Percentiles rank a stretch among this genome's conserved stretches.
Conservation (phyloP, 345 rosid genomes). For the Hibiscus trionum region DNA sequence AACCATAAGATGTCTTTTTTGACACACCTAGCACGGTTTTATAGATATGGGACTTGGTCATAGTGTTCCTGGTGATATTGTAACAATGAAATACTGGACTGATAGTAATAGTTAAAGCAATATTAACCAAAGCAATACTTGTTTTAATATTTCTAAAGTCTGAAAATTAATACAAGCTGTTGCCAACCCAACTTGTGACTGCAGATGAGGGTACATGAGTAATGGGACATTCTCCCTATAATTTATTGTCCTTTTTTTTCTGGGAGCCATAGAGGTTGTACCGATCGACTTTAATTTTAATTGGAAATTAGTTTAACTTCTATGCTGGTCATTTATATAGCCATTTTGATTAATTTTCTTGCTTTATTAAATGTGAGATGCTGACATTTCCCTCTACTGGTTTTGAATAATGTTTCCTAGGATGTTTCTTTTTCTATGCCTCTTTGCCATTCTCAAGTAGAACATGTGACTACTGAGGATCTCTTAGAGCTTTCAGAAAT, state of each 20-base stretch:
- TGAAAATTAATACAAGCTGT: background rate
- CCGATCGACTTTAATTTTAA: background rate
- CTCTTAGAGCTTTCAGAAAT: slow-evolving; percentile 90
- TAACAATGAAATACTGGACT: background rate
- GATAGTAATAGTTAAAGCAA: background rate
- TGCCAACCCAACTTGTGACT: background rate
- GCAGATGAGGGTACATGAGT: background rate
- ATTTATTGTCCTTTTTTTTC: background rate
- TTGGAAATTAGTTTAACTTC: background rate
- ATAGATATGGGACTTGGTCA: background rate
- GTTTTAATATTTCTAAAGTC: background rate
- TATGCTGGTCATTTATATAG: background rate
- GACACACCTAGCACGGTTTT: background rate
- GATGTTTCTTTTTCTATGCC: slow-evolving; percentile 91
- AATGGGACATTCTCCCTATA: background rate
- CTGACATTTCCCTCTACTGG: background rate
- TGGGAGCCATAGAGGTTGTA: background rate
- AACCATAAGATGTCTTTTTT: background rate
- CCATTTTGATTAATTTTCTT: background rate
- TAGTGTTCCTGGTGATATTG: background rate
- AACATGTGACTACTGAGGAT: slow-evolving; percentile 71
- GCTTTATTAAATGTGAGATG: slow-evolving; percentile 7
- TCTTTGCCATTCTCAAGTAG: slow-evolving; percentile 76
- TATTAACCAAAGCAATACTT: background rate
- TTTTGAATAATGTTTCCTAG: slow-evolving; percentile 27